A percentile compares a stretch with the other conserved stretches of the same genome.
These are phyloP conservation scores for Vigna radiata DNA, from an alignment of 306 rosid genomes.

Conservation along the genomic window DNA sequence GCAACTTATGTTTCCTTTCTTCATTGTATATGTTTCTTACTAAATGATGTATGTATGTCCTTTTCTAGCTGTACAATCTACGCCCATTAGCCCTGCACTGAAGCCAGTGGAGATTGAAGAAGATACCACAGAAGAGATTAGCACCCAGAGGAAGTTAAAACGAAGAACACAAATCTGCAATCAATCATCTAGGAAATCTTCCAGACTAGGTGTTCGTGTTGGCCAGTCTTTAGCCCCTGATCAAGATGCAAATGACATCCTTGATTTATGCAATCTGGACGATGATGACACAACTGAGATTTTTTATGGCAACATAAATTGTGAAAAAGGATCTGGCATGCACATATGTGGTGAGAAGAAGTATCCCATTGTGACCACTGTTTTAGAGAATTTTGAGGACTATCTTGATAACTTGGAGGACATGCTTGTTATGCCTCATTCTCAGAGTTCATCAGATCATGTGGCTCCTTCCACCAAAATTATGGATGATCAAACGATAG, in stretches of 20 bases:
- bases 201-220: neutral
- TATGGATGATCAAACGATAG: slow-evolving; percentile 25
- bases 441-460: neutral
- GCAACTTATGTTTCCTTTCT: neutral
- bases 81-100: neutral
- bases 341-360: neutral
- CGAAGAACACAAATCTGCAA: neutral
- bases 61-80: neutral
- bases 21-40: neutral
- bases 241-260: neutral
- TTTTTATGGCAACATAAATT: neutral
- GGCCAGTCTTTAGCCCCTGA: neutral
- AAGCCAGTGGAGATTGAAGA: slow-evolving; percentile 1
- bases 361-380: neutral
- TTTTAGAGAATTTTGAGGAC: slow-evolving; percentile 4
- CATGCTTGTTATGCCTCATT: neutral
- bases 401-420: neutral
- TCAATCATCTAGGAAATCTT: slow-evolving; percentile 10
- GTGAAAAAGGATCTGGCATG: slow-evolving; percentile 9
- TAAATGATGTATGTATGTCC: neutral
- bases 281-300: neutral
- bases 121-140: neutral
- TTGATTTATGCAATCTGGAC: slow-evolving; percentile 15
- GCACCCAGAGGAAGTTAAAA: neutral
- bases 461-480: neutral